Conservation (phyloP, 139 green algal species). For the Chlorella sp. region DNA sequence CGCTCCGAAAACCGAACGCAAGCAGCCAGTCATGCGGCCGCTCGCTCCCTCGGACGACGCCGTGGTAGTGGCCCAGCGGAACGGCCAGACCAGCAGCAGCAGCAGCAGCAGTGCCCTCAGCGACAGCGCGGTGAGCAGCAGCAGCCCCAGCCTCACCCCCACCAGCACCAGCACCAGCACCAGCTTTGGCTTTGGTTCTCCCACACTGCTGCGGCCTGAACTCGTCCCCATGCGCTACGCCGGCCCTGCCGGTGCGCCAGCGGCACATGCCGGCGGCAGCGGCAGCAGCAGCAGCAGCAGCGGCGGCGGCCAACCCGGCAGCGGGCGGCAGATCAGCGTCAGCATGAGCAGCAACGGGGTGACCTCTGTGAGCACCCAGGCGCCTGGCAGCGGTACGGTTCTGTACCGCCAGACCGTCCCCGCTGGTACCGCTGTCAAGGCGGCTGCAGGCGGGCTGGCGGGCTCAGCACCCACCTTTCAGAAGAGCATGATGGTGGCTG, state of each 20-base stretch:
- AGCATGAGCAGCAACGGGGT: background rate
- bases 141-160: background rate
- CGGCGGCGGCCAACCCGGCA: background rate
- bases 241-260: background rate
- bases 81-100: background rate
- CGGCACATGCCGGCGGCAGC: background rate
- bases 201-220: background rate
- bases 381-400: background rate
- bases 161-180: background rate
- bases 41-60: conserved; percentile 4
- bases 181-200: background rate
- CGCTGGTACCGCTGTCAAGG: background rate
- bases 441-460: conserved; percentile 2
- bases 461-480: conserved; percentile 18
- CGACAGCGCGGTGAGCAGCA: background rate
- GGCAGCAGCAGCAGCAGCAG: conserved; percentile 20
- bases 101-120: background rate
- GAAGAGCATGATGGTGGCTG: conserved; percentile 49
- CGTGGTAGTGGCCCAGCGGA: background rate
- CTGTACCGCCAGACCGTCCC: conserved; percentile 20
- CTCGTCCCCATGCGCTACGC: conserved; percentile 25
- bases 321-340: background rate
- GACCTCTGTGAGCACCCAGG: background rate
- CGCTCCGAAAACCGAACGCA: background rate
- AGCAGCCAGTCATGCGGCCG: conserved; percentile 12